A percentile compares a stretch with the other conserved stretches of the same genome.
These are phyloP conservation scores for Dactylorhiza incarnata DNA, from an alignment of 106 monocot genomes.

Conservation along the genomic window DNA sequence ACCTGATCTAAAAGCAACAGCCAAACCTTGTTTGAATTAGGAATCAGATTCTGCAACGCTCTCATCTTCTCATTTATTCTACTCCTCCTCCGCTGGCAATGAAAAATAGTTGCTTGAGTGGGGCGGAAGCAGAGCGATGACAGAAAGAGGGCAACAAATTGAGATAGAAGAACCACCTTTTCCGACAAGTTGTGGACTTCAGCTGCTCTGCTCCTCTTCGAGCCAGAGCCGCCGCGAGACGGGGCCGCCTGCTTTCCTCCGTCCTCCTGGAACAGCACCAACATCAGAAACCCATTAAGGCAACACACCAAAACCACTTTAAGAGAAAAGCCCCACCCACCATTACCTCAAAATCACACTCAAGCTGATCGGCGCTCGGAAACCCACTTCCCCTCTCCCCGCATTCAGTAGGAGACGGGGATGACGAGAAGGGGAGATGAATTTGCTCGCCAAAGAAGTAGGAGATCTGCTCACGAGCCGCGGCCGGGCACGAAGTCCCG, in stretches of 20 bases:
- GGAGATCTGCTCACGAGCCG: constrained; percentile 8
- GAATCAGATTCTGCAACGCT: constrained; percentile 66
- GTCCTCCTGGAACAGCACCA: constrained; percentile 19
- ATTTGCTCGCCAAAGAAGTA: constrained; percentile 1
- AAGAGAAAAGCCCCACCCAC: neutral
- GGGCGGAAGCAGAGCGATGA: neutral
- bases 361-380: neutral
- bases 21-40: constrained; percentile 65
- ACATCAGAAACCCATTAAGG: neutral
- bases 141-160: neutral
- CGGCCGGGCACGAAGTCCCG: constrained; percentile 3
- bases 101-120: neutral
- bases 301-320: neutral
- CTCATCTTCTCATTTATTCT: constrained; percentile 76
- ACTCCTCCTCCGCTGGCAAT: constrained; percentile 52
- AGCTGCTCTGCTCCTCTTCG: constrained; percentile 72
- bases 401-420: neutral
- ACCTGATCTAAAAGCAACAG: neutral
- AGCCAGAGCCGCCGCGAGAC: constrained; percentile 30
- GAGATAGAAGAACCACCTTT: constrained; percentile 27
- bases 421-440: neutral
- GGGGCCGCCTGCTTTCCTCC: constrained; percentile 23
- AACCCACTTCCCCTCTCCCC: neutral
- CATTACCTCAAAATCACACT: neutral
- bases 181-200: constrained; percentile 84